Percentiles rank a stretch among this genome's conserved stretches.
Evolutionary conservation across 1,139 yeast genomes (phyloP).

Genomic region (Kodamaea alishanica): DNA sequence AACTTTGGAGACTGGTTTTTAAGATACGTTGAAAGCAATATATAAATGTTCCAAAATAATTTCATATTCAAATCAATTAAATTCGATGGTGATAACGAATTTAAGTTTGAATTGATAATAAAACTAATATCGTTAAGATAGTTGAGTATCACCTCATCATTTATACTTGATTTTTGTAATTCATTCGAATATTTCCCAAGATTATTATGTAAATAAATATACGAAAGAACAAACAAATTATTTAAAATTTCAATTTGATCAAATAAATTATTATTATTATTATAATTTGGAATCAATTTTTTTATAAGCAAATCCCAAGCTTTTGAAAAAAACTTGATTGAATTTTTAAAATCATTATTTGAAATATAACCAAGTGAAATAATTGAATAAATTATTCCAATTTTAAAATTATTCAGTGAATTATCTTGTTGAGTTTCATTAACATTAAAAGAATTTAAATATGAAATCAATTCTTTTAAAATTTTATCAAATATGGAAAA

Average conservation of each 20-base stretch:
- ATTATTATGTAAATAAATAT: slow-evolving; percentile 29
- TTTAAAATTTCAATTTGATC: slow-evolving; percentile 42
- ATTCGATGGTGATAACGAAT: slow-evolving; percentile 15
- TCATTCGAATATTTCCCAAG: slow-evolving; percentile 16
- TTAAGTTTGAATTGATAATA: slow-evolving; percentile 18
- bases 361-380: slow-evolving; percentile 15
- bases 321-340: slow-evolving; percentile 33
- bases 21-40: slow-evolving; percentile 36
- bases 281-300: slow-evolving; percentile 41
- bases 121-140: slow-evolving; percentile 42
- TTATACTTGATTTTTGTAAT: slow-evolving; percentile 14
- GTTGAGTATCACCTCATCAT: slow-evolving; percentile 32
- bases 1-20: slow-evolving; percentile 38
- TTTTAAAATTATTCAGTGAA: slow-evolving; percentile 14
- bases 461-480: slow-evolving; percentile 24
- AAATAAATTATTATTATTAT: slow-evolving; percentile 22
- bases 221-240: slow-evolving; percentile 32
- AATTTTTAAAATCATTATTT: slow-evolving; percentile 18
- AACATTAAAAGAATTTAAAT: slow-evolving; percentile 21
- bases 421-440: slow-evolving; percentile 4
- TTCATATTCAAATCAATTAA: slow-evolving; percentile 21
- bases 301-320: slow-evolving; percentile 45
- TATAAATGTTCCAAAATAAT: slow-evolving; percentile 45
- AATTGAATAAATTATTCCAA: slow-evolving; percentile 17
- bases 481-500: slow-evolving; percentile 22